Base-by-base conservation (phyloP, 768 basidiomycete genomes). In the Phallus indusiatus region DNA sequence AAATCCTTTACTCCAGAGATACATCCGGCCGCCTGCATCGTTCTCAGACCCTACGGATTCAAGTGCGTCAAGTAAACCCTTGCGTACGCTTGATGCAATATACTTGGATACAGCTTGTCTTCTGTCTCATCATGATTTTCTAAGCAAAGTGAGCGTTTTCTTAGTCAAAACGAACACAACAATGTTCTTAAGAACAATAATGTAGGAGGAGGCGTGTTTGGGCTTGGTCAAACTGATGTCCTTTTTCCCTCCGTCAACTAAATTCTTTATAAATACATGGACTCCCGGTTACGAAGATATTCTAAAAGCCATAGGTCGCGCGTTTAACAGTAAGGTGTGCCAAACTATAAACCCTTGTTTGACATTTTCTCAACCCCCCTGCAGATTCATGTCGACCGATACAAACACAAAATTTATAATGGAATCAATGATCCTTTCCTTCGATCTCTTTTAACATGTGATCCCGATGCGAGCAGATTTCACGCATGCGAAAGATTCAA, bases 201-300 rank as follows among this genome's bases (percentile, higher is more conserved):
- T 28, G 1, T 63, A 95, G 91, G 76, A 77, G 20, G 73, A 78
- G 17, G 93, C 89, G 0, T 81, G 84, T 0, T 63, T 73, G 22
- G 88, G 85, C 1, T 72, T 95, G 2, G 70, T 91, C 18, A 73
- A 81, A 17, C 75, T 96, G 1, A 86, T 97, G 70, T 73, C 75
- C 10, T 66, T 83, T 2, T 88, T 86, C 59, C 86, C 92, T 0
- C 61, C 74, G 0, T 73, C 77, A 4, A 85, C 85, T 0, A 76
- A 82, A 56, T 96, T 98, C 73, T 97, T 88, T 73, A 76, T 99
- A 59, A 95, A 96, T 67, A 68, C 81, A 0, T 99, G 95, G 95
- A 95, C 94, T 0, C 94, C 89, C 86, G 95, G 95, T 0, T 97
- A 96, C 68, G 95, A 99, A 70, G 90, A 94, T 58, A 73, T 94